phyloP scores from a whole-genome alignment of 179 eudicot genomes.

The Vitellaria paradoxa region DNA sequence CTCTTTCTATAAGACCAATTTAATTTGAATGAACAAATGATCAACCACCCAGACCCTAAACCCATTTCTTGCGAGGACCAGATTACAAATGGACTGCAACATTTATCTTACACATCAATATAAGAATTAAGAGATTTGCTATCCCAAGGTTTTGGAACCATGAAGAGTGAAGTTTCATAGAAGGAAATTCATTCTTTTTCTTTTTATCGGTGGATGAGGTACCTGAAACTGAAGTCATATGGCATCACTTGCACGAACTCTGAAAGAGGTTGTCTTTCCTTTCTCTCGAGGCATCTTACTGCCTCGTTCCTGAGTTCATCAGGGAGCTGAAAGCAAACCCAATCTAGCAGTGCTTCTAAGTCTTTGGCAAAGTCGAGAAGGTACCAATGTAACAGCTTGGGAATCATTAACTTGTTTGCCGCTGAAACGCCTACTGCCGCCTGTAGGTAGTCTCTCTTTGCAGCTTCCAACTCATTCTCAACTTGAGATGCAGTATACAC shows the following conservation, averaged over 20 bases:
- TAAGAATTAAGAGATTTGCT: not conserved
- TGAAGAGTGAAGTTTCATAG: not conserved
- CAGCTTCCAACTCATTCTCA: conserved; percentile 75
- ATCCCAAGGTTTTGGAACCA: not conserved
- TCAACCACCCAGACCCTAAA: not conserved
- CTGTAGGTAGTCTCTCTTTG: conserved; percentile 81
- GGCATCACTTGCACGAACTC: conserved; percentile 55
- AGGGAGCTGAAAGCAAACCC: conserved; percentile 87
- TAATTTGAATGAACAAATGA: conserved; percentile 14
- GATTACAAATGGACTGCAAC: not conserved
- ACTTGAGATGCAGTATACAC: conserved; percentile 80
- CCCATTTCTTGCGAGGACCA: not conserved
- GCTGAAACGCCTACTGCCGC: conserved; percentile 70
- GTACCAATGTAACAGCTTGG: conserved; percentile 85
- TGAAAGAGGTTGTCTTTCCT: conserved; percentile 37
- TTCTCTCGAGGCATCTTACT: conserved; percentile 45
- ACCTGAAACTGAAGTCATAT: conserved; percentile 82
- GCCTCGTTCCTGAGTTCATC: conserved; percentile 53
- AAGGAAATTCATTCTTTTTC: conserved; percentile 4
- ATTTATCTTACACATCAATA: conserved; percentile 5
- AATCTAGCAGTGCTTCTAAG: conserved; percentile 64
- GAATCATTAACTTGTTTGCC: conserved; percentile 47
- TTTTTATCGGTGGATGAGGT: conserved; percentile 48
- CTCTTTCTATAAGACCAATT: conserved; percentile 2
- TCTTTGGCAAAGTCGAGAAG: conserved; percentile 83